Evolutionary conservation across 2,329 filamentous ascomycete genomes (phyloP).

Genomic region (Pseudogymnoascus sp.): DNA sequence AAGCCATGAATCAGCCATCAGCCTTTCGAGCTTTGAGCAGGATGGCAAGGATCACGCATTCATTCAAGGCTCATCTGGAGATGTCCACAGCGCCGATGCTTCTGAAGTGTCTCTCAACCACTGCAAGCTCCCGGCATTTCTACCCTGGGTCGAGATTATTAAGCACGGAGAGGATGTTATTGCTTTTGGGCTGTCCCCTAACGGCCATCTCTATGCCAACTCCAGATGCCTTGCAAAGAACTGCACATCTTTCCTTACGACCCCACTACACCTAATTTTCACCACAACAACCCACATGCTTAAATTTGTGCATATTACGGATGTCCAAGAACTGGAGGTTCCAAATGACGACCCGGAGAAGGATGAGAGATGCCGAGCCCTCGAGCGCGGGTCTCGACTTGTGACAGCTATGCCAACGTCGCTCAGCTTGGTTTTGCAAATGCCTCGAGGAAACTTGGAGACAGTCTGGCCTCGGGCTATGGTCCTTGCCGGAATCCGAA

Average conservation of each 20-base stretch:
- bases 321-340: conserved; percentile 64
- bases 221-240: conserved; percentile 68
- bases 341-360: conserved; percentile 82
- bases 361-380: conserved; percentile 84
- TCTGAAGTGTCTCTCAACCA: conserved; percentile 20
- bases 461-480: conserved; percentile 90
- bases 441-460: conserved; percentile 92
- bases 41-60: conserved; percentile 20
- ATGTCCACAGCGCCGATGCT: conserved; percentile 19
- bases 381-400: conserved; percentile 80
- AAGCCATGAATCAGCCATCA: conserved; percentile 13
- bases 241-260: conserved; percentile 84
- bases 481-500: conserved; percentile 81
- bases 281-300: conserved; percentile 88
- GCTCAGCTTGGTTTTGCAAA: conserved; percentile 81
- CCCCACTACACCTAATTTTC: conserved; percentile 74
- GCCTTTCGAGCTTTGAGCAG: conserved; percentile 22
- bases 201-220: conserved; percentile 72
- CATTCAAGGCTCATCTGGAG: conserved; percentile 22
- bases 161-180: conserved; percentile 19
- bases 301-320: conserved; percentile 81
- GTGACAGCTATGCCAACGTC: conserved; percentile 84
- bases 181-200: conserved; percentile 56
- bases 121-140: conserved; percentile 21
- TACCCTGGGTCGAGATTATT: conserved; percentile 29